phyloP scores from a whole-genome alignment of 2,329 filamentous ascomycete genomes.

The Nakataea oryzae region DNA sequence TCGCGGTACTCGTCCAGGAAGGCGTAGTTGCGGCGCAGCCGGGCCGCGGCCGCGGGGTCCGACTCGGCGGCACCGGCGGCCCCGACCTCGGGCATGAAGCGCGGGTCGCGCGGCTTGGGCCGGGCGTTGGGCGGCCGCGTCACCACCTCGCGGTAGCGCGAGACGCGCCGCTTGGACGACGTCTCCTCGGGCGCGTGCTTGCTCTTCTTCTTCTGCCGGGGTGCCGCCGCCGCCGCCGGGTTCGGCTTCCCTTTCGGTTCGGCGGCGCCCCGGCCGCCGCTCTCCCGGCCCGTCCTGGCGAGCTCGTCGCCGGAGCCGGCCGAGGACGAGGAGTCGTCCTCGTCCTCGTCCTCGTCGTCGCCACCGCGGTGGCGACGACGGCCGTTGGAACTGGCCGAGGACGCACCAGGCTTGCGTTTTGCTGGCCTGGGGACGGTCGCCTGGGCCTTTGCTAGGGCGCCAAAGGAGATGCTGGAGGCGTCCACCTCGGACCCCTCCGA shows the following conservation, averaged over 20 bases:
- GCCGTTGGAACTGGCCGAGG: slow-evolving; percentile 13
- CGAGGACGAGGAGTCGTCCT: slow-evolving; percentile 11
- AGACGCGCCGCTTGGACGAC: slow-evolving; percentile 74
- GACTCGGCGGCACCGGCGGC: slow-evolving; percentile 21
- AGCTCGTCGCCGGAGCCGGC: neutral
- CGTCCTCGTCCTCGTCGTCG: slow-evolving; percentile 16
- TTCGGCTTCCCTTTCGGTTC: neutral
- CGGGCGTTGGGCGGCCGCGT: slow-evolving; percentile 22
- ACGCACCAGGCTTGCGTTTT: slow-evolving; percentile 6
- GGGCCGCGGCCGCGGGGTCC: slow-evolving; percentile 35
- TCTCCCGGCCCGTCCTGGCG: neutral
- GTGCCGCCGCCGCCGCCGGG: slow-evolving; percentile 4
- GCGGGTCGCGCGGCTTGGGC: slow-evolving; percentile 68
- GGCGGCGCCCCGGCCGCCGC: no score
- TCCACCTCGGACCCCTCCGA: slow-evolving; percentile 28
- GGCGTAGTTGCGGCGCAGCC: slow-evolving; percentile 63
- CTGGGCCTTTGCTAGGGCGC: slow-evolving; percentile 81
- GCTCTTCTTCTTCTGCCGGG: slow-evolving; percentile 32
- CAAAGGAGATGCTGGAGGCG: slow-evolving; percentile 65
- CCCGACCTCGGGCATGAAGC: slow-evolving; percentile 64
- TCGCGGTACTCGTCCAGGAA: slow-evolving; percentile 83
- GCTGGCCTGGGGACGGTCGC: slow-evolving; percentile 39
- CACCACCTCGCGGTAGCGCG: slow-evolving; percentile 67
- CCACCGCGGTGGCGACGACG: slow-evolving; percentile 10
- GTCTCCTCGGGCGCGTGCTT: slow-evolving; percentile 86